A percentile compares a stretch with the other conserved stretches of the same genome.
Conservation (phyloP, 192 early-diverging fungal genomes). For the Coemansia sp. region DNA sequence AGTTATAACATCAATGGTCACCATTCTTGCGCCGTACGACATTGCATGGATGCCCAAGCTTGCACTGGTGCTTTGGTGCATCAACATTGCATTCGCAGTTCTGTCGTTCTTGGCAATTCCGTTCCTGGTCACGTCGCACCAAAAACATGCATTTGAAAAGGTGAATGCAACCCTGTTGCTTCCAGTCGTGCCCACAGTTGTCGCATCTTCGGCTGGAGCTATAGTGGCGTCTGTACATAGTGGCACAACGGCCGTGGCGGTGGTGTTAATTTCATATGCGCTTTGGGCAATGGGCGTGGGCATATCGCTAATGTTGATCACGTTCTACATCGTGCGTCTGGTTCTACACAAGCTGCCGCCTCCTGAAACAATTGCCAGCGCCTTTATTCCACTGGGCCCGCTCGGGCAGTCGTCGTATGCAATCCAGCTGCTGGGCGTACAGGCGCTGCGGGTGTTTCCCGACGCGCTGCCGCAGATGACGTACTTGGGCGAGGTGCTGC, state of each 20-base stretch:
- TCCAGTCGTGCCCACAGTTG: slow-evolving; percentile 56
- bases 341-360: slow-evolving; percentile 53
- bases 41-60: slow-evolving; percentile 40
- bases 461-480: slow-evolving; percentile 23
- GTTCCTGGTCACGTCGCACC: slow-evolving; percentile 42
- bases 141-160: slow-evolving; percentile 44
- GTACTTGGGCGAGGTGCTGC: slow-evolving; percentile 32
- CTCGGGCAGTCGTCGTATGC: slow-evolving; percentile 56
- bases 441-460: slow-evolving; percentile 35
- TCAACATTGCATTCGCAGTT: slow-evolving; percentile 42
- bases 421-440: slow-evolving; percentile 51
- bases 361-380: slow-evolving; percentile 56
- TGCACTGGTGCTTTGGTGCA: slow-evolving; percentile 51
- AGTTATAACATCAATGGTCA: slow-evolving; percentile 31
- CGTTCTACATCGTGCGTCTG: slow-evolving; percentile 55
- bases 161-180: slow-evolving; percentile 54
- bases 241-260: slow-evolving; percentile 14
- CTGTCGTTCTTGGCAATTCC: slow-evolving; percentile 43
- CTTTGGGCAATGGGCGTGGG: slow-evolving; percentile 56
- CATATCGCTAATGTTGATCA: slow-evolving; percentile 45
- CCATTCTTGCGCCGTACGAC: slow-evolving; percentile 23
- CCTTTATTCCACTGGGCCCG: slow-evolving; percentile 58
- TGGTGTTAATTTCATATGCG: slow-evolving; percentile 49
- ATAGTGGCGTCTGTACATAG: slow-evolving; percentile 25
- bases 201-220: slow-evolving; percentile 51